Conservation (phyloP, 495 filamentous ascomycete genomes). For the Xylaria intraflava region DNA sequence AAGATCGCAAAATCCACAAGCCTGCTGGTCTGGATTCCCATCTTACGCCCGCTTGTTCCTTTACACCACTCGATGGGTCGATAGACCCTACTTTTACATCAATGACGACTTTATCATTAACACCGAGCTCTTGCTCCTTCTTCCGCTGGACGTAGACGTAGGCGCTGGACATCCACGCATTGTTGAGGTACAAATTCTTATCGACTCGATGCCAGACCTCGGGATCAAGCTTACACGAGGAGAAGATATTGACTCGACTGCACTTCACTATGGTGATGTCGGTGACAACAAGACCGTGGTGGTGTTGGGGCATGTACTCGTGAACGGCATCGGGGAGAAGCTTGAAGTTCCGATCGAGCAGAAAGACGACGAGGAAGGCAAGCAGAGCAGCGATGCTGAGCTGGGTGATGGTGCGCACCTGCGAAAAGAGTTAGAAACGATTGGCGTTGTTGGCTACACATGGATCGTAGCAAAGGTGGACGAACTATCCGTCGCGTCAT, state of each 20-base stretch:
- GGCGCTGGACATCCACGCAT: conserved; percentile 66
- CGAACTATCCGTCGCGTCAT: conserved; percentile 46
- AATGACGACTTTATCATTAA: conserved; percentile 70
- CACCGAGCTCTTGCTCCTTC: conserved; percentile 75
- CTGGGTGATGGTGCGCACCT: conserved; percentile 83
- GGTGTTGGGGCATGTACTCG: conserved; percentile 73
- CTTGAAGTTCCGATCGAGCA: conserved; percentile 74
- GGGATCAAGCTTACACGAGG: conserved; percentile 71
- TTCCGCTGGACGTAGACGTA: conserved; percentile 82
- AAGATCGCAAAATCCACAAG: conserved; percentile 79
- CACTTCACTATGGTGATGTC: conserved; percentile 83
- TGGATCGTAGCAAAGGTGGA: not conserved
- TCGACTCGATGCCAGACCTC: conserved; percentile 76
- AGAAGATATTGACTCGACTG: conserved; percentile 66
- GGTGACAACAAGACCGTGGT: conserved; percentile 74
- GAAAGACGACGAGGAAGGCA: conserved; percentile 61
- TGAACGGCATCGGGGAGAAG: conserved; percentile 79
- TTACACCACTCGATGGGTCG: conserved; percentile 56
- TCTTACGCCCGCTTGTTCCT: conserved; percentile 50
- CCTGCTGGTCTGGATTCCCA: conserved; percentile 81
- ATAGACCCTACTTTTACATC: conserved; percentile 76
- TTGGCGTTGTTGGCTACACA: not conserved
- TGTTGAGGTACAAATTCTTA: conserved; percentile 82
- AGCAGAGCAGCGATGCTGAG: conserved; percentile 59
- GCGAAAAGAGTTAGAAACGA: conserved; percentile 6